Percentiles rank a stretch among this genome's conserved stretches.
Evolutionary conservation across 768 basidiomycete genomes (phyloP).

Genomic region (Trametes cinnabarina): DNA sequence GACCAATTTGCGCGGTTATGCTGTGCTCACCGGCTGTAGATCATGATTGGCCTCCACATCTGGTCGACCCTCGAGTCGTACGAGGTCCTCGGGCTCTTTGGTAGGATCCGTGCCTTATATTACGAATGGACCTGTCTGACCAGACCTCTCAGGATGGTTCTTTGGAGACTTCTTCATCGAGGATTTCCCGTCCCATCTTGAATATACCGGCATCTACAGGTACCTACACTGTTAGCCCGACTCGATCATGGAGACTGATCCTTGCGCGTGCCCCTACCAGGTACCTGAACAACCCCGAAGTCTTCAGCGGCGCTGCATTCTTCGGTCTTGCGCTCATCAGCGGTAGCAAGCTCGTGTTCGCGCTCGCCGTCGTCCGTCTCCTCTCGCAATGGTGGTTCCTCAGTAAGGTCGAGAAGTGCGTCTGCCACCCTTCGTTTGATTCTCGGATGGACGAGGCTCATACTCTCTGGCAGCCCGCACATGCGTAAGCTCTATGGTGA

Average conservation of each 20-base stretch:
- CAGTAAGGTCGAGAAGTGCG: conserved; percentile 85
- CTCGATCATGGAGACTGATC: not conserved
- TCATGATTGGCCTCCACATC: conserved; percentile 77
- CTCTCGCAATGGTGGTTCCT: conserved; percentile 97
- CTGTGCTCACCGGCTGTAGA: conserved; percentile 9
- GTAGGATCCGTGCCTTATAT: conserved; percentile 37
- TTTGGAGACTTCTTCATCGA: conserved; percentile 98
- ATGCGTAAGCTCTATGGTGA: conserved; percentile 97
- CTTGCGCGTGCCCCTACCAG: conserved; percentile 34
- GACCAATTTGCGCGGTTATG: not conserved
- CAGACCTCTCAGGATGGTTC: conserved; percentile 75
- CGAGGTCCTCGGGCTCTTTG: conserved; percentile 92
- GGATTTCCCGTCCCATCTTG: conserved; percentile 83
- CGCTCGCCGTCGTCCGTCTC: conserved; percentile 80
- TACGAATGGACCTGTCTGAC: not conserved
- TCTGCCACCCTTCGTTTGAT: conserved; percentile 8
- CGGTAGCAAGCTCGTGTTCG: conserved; percentile 86
- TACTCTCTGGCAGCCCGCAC: conserved; percentile 70
- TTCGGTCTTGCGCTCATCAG: conserved; percentile 91
- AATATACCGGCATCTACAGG: conserved; percentile 98
- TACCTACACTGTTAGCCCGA: conserved; percentile 29
- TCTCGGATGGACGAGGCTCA: not conserved
- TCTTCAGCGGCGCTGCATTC: conserved; percentile 94
- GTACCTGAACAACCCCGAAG: conserved; percentile 92
- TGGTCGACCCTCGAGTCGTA: conserved; percentile 91